Evolutionary conservation across 345 rosid genomes (phyloP), one percentile per base, ranked within the genome.

Genomic region (Crucihimalaya himalaica): DNA sequence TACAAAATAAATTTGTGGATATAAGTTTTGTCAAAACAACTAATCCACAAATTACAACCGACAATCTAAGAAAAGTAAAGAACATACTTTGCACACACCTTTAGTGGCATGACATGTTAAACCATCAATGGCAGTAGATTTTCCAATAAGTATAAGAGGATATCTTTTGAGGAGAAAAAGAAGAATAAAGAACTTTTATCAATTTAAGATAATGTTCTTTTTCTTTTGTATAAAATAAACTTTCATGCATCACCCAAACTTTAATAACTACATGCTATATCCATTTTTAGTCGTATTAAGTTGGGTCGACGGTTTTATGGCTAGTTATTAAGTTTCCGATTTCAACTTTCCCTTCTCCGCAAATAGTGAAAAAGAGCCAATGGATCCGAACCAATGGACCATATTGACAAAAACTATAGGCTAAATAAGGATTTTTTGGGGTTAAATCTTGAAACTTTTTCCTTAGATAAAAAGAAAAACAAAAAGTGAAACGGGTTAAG

Each of bases 71-170:
- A 42, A 18, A 32, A 9, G 11, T 43, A 16, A 28, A 4, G n/a
- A 31, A 6, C n/a, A 70, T 15, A 70, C 32, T 45, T 70, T 69
- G 21, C 28, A 57, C 66, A 46, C 47, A 46, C 27, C 66, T 31
- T 70, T 70, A 58, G 7, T 31, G 47, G 57, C 74, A 57, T 68
- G 62, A 55, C 73, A 68, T 57, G n/a, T 19, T 55, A 43, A 56
- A 69, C 65, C 47, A 70, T 70, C 55, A 56, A 43, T 43, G 64
- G 64, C 29, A 23, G 20, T 43, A 69, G 3, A 45, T 29, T 29
- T 43, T 28, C 20, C 21, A 29, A 3, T 58, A 58, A 57, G n/a
- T 69, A 53, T 16, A 56, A 56, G 10, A 45, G 42, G 25, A 5
- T 31, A 57, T 57, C 47, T 46, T 70, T 70, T 21, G 57, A 46